Evolutionary conservation across 352 stramenopile genomes (phyloP).

Genomic region (Pythium folliculosum): DNA sequence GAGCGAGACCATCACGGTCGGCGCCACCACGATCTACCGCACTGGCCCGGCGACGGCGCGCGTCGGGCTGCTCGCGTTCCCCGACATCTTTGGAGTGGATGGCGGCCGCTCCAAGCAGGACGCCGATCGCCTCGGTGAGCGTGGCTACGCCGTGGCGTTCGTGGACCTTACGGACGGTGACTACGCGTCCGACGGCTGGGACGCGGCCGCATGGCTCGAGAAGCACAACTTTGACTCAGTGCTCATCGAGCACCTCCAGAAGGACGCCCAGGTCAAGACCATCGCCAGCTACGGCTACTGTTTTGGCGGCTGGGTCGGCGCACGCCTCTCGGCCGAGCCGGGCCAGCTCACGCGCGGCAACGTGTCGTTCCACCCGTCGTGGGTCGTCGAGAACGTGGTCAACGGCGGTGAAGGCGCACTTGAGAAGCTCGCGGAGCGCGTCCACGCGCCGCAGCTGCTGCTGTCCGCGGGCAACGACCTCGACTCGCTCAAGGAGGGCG

Average conservation of each 20-base stretch:
- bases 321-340: conserved; percentile 18
- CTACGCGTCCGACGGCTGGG: conserved; percentile 21
- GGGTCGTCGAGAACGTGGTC: conserved; percentile 37
- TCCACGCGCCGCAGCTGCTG: conserved; percentile 48
- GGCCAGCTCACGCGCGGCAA: conserved; percentile 28
- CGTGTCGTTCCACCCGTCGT: conserved; percentile 36
- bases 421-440: conserved; percentile 41
- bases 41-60: conserved; percentile 29
- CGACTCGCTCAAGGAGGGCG: conserved; percentile 34
- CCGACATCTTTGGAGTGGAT: conserved; percentile 50
- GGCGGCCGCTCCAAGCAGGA: conserved; percentile 57
- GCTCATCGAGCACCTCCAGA: conserved; percentile 34
- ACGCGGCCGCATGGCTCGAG: conserved; percentile 25
- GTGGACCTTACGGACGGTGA: conserved; percentile 45
- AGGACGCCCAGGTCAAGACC: conserved; percentile 28
- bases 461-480: conserved; percentile 40
- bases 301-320: conserved; percentile 34
- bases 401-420: conserved; percentile 34
- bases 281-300: conserved; percentile 36
- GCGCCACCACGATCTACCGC: conserved; percentile 44
- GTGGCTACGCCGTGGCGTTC: conserved; percentile 51
- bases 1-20: conserved; percentile 32
- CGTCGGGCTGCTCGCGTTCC: conserved; percentile 43
- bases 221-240: conserved; percentile 26
- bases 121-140: conserved; percentile 41